Percentiles rank a stretch among this genome's conserved stretches.
Evolutionary conservation across 1,284 basidiomycete genomes (phyloP).

Genomic region (Rhizopogon hawkerae): DNA sequence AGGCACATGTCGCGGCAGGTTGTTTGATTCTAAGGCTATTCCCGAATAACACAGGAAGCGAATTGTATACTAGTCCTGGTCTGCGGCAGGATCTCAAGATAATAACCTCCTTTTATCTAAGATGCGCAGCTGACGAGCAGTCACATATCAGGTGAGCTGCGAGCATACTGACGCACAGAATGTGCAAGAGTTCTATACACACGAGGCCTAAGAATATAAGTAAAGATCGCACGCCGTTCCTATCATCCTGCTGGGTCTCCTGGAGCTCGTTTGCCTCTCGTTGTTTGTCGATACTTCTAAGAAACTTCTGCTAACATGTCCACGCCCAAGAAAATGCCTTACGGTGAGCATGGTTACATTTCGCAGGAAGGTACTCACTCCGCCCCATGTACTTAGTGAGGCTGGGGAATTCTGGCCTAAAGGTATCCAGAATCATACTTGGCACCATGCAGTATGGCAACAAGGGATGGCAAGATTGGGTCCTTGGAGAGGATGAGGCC

Average conservation of each 20-base stretch:
- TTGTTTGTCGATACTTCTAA: background rate
- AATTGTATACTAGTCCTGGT: no score
- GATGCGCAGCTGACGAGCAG: background rate
- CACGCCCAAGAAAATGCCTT: conserved; percentile 20
- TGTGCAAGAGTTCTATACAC: background rate
- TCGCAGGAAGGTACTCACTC: background rate
- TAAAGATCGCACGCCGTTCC: background rate
- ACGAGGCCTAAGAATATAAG: background rate
- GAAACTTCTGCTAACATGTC: conserved; percentile 13
- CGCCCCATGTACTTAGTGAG: conserved; percentile 28
- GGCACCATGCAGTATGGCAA: conserved; percentile 40
- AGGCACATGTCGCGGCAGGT: no score
- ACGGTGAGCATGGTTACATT: conserved; percentile 16
- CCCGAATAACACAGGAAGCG: no score
- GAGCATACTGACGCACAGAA: background rate
- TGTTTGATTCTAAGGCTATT: background rate
- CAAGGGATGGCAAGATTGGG: conserved; percentile 46
- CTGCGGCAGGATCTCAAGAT: background rate
- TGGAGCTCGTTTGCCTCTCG: background rate
- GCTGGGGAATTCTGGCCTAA: conserved; percentile 43
- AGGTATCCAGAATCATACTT: conserved; percentile 44
- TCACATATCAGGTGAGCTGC: background rate
- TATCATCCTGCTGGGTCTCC: background rate
- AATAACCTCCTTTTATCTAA: background rate
- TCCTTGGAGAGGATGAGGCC: conserved; percentile 49